Evolutionary conservation across 805 yeast species (phyloP).

Genomic region (Hanseniaspora valbyensis): DNA sequence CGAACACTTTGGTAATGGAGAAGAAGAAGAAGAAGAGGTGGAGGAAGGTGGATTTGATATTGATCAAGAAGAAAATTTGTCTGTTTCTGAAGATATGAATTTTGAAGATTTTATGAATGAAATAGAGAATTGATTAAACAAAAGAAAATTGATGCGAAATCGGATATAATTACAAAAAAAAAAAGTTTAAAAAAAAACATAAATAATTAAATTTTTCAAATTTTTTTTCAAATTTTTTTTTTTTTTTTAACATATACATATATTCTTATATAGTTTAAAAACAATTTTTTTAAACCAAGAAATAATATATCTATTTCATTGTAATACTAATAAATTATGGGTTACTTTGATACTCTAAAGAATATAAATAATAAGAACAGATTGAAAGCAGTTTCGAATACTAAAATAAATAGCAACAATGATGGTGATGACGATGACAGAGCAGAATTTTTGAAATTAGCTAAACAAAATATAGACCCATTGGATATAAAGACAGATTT

Average conservation of each 20-base stretch:
- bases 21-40: background rate
- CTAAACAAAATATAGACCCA: conserved; percentile 5
- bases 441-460: conserved; percentile 2
- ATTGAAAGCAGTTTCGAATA: background rate
- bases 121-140: conserved; percentile 4
- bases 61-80: background rate
- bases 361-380: background rate
- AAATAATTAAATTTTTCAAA: too few species aligned
- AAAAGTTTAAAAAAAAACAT: too few species aligned
- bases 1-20: background rate
- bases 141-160: too few species aligned
- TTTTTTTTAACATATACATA: too few species aligned
- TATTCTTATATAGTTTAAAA: too few species aligned
- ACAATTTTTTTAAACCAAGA: background rate
- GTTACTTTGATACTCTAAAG: conserved; percentile 11
- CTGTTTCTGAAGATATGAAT: background rate
- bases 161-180: too few species aligned
- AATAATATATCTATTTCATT: too few species aligned
- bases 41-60: conserved; percentile 11
- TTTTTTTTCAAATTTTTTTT: too few species aligned
- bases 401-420: background rate
- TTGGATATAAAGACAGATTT: conserved; percentile 18
- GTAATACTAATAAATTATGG: too few species aligned
- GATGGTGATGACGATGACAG: background rate
- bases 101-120: conserved; percentile 11